Conservation (phyloP, 2,329 filamentous ascomycete genomes). For the Seiridium cupressi region DNA sequence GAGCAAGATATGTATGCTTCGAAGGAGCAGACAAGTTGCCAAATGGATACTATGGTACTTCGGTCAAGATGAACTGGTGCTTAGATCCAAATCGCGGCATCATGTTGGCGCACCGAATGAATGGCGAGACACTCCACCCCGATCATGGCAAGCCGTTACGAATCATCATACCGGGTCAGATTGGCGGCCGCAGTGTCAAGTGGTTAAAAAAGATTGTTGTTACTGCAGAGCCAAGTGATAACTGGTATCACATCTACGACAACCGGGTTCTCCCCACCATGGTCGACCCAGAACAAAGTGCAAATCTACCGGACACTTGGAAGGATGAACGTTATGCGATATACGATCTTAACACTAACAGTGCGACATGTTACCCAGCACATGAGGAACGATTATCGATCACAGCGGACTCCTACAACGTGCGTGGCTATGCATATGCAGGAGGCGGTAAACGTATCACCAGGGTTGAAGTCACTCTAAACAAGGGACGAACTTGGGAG, state of each 20-base stretch:
- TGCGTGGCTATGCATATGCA: constrained; percentile 82
- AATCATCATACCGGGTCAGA: constrained; percentile 84
- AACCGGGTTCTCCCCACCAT: constrained; percentile 87
- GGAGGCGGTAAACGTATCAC: constrained; percentile 84
- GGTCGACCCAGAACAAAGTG: constrained; percentile 77
- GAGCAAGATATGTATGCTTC: constrained; percentile 83
- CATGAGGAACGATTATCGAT: constrained; percentile 69
- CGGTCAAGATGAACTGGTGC: constrained; percentile 83
- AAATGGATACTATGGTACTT: constrained; percentile 87
- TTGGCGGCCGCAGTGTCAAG: constrained; percentile 89
- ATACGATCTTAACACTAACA: constrained; percentile 87
- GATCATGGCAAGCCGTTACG: constrained; percentile 86
- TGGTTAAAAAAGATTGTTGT: constrained; percentile 84
- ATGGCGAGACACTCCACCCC: constrained; percentile 74
- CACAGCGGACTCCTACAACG: constrained; percentile 55
- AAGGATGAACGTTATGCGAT: constrained; percentile 88
- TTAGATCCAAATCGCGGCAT: constrained; percentile 81
- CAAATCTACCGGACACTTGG: constrained; percentile 75
- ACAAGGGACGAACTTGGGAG: constrained; percentile 78
- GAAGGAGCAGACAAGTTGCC: constrained; percentile 86
- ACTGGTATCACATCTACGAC: constrained; percentile 95
- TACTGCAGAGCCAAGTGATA: constrained; percentile 77
- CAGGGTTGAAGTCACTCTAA: constrained; percentile 77
- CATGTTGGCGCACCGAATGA: constrained; percentile 89
- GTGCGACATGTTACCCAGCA: constrained; percentile 74